Evolutionary conservation across 495 filamentous ascomycete species (phyloP).

Genomic region (Paragyromitra xinjiangensis): DNA sequence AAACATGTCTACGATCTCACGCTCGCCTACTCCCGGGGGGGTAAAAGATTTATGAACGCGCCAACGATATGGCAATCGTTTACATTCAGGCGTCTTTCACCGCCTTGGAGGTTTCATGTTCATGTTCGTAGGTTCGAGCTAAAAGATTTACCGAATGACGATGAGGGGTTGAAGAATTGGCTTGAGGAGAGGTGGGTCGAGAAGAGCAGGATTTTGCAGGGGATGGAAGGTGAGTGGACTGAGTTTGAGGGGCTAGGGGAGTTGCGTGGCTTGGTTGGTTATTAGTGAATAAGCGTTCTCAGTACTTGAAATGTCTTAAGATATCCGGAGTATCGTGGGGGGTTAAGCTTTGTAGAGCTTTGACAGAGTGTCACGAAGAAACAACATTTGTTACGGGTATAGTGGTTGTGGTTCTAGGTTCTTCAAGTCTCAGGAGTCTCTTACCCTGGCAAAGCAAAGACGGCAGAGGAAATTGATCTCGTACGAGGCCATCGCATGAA

Average conservation of each 20-base stretch:
- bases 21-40: constrained; percentile 64
- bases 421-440: background rate
- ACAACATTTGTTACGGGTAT: background rate
- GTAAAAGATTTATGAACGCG: constrained; percentile 61
- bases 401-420: background rate
- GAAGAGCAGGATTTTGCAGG: constrained; percentile 66
- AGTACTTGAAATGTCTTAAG: background rate
- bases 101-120: constrained; percentile 63
- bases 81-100: constrained; percentile 59
- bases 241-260: constrained; percentile 43
- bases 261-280: background rate
- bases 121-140: constrained; percentile 63
- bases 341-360: background rate
- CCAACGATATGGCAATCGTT: constrained; percentile 66
- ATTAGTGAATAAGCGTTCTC: constrained; percentile 3
- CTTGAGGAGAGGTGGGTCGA: constrained; percentile 65
- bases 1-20: constrained; percentile 69
- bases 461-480: background rate
- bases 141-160: constrained; percentile 61
- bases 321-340: background rate
- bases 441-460: background rate
- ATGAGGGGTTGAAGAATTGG: constrained; percentile 64
- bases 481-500: background rate
- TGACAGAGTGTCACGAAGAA: constrained; percentile 10
- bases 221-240: constrained; percentile 56